Percentiles rank a stretch among this genome's conserved stretches.
These are phyloP conservation scores for Xylaria cubensis DNA, from an alignment of 495 filamentous ascomycete genomes.

Conservation along the genomic window DNA sequence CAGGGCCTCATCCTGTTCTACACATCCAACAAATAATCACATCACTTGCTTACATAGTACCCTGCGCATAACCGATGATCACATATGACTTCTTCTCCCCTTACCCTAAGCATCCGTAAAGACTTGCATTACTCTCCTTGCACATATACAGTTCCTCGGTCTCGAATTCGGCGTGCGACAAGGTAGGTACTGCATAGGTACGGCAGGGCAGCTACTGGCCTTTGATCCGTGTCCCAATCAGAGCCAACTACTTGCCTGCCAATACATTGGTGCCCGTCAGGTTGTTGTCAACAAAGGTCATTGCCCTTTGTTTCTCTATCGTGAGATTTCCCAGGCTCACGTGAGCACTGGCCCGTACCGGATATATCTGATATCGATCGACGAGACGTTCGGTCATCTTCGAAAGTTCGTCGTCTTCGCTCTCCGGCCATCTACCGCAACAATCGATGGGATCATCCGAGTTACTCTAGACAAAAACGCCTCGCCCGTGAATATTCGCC, in stretches of 20 bases:
- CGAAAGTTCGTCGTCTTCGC: conserved; percentile 60
- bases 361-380: conserved; percentile 17
- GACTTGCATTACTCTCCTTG: background rate
- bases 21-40: conserved; percentile 15
- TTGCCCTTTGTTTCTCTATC: conserved; percentile 35
- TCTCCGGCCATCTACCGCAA: conserved; percentile 45
- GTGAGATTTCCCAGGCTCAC: conserved; percentile 31
- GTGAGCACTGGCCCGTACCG: background rate
- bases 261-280: background rate
- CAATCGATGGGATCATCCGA: conserved; percentile 49
- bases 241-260: background rate
- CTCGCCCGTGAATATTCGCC: conserved; percentile 42
- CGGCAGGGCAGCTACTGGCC: background rate
- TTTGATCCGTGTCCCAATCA: background rate
- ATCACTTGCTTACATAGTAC: background rate
- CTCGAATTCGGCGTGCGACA: background rate
- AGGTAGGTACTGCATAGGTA: too few species aligned
- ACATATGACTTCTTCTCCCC: background rate
- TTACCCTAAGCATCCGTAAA: background rate
- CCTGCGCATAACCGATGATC: background rate
- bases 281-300: conserved; percentile 19
- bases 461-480: conserved; percentile 49
- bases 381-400: conserved; percentile 65
- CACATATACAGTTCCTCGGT: background rate
- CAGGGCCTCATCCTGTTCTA: conserved; percentile 14